Evolutionary conservation across 2,329 filamentous ascomycete species (phyloP).

Genomic region (Colletotrichum truncatum): DNA sequence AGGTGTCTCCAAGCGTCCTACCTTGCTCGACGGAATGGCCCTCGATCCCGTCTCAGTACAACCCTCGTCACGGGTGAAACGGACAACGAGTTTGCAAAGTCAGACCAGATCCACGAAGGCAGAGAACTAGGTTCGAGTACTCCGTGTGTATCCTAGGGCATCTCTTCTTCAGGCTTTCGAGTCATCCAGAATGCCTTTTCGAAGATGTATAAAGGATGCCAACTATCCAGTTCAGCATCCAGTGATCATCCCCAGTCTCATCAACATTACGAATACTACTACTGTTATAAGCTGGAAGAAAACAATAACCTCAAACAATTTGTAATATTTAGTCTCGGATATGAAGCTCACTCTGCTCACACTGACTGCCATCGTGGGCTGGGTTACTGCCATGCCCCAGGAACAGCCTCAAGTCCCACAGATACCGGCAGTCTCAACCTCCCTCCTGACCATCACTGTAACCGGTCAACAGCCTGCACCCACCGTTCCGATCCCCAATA

Average conservation of each 20-base stretch:
- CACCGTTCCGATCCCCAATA: constrained; percentile 9
- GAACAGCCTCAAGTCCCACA: neutral
- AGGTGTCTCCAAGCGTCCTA: neutral
- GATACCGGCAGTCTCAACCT: neutral
- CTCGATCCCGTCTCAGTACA: neutral
- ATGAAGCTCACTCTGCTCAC: constrained; percentile 19
- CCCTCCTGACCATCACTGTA: constrained; percentile 21
- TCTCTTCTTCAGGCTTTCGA: neutral
- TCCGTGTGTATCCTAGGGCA: neutral
- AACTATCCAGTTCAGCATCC: neutral
- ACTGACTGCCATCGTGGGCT: constrained; percentile 1
- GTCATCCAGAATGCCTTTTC: neutral
- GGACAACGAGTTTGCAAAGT: constrained; percentile 7
- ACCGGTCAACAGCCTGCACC: constrained; percentile 5
- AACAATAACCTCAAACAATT: neutral
- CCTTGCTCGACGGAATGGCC: neutral
- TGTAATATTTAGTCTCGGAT: too few relatives aligned
- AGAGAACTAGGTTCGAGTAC: neutral
- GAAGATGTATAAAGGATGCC: constrained; percentile 15
- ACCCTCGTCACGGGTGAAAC: constrained; percentile 23
- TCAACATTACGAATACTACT: neutral
- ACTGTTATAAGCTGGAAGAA: neutral
- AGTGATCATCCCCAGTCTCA: constrained; percentile 5
- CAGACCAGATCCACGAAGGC: neutral
- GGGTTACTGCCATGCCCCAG: constrained; percentile 20